Evolutionary conservation across 148 eudicot species (phyloP).

Genomic region (Rhododendron griersonianum): DNA sequence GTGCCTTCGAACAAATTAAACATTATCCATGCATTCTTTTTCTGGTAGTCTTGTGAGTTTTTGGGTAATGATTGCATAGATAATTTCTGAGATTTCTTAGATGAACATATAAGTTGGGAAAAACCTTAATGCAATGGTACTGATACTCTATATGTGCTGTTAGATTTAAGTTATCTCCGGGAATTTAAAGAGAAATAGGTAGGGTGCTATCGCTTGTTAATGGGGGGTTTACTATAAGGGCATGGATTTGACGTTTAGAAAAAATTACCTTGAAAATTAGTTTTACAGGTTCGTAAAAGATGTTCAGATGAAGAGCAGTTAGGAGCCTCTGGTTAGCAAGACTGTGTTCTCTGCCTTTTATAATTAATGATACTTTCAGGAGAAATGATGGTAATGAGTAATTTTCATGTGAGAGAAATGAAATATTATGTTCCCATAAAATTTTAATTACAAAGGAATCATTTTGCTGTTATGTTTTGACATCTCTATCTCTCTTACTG

Average conservation of each 20-base stretch:
- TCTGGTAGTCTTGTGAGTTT: constrained; percentile 1
- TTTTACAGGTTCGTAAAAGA: not conserved
- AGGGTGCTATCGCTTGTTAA: not conserved
- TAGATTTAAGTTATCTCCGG: not conserved
- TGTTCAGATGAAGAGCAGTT: not conserved
- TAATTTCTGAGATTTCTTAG: not conserved
- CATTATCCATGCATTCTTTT: not conserved
- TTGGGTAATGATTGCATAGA: not conserved
- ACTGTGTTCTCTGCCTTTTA: not conserved
- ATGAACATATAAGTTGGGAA: not conserved
- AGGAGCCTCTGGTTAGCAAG: not conserved
- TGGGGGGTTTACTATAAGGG: not conserved
- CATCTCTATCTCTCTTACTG: not conserved
- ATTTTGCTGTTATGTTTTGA: not conserved
- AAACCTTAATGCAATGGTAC: not conserved
- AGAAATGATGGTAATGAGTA: not conserved
- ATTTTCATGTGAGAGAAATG: not conserved
- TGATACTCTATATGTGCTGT: not conserved
- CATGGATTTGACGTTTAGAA: not conserved
- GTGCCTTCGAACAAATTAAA: not conserved
- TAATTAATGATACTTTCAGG: not conserved
- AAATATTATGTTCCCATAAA: not conserved
- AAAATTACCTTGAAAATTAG: not conserved
- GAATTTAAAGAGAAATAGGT: not conserved
- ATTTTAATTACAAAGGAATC: not conserved